Base-by-base conservation (phyloP, 2,329 filamentous ascomycete species). In the Cercospora beticola region DNA sequence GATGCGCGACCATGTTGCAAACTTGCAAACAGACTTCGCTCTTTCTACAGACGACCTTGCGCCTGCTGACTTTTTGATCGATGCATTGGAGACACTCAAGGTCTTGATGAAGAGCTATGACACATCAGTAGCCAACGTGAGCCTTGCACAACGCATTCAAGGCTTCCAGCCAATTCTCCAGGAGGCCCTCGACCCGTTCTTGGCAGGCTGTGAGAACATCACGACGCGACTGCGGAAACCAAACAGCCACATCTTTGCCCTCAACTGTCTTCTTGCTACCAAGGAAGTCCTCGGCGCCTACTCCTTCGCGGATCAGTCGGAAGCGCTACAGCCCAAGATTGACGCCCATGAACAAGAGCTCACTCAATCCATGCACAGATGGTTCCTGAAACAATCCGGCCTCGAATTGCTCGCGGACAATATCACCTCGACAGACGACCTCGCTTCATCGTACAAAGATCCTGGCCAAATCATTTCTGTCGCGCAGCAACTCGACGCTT, bases 71-170 rank as follows among this genome's bases (percentile, higher is more conserved):
- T 97, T 97, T 80, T 82, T 98, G 0, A 83, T 89, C 43, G 91
- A 96, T 66, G 90, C 93, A 5, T 83, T 99, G 1, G 89, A 93
- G 72, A 91, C 92, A 73, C 83, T 99, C 8, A 87, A 86, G 40
- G 85, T 88, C 5, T 89, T 98, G 62, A 91, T 97, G 84, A 92
- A 91, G 77, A 95, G 91, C 21, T 94, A 94, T 76, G 93, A 97
- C 73, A 91, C 91, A 1, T 97, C 94, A 0, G 83, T 95, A 26
- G 87, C 89, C 1, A 81, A 86, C 2, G 80, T 83, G 0, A 64
- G 71, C 61, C 46, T 78, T 76, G 23, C 85, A 8, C 84, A 88
- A 68, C 84, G 86, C 62, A 89, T 90, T 70, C 85, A 87, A 46
- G 89, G 89, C 43, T 97, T 97, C 75, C 86, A 91, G 58, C 86